Percentiles rank a stretch among this genome's conserved stretches.
phyloP scores from a whole-genome alignment of 345 rosid genomes.

The Mercurialis annua region DNA sequence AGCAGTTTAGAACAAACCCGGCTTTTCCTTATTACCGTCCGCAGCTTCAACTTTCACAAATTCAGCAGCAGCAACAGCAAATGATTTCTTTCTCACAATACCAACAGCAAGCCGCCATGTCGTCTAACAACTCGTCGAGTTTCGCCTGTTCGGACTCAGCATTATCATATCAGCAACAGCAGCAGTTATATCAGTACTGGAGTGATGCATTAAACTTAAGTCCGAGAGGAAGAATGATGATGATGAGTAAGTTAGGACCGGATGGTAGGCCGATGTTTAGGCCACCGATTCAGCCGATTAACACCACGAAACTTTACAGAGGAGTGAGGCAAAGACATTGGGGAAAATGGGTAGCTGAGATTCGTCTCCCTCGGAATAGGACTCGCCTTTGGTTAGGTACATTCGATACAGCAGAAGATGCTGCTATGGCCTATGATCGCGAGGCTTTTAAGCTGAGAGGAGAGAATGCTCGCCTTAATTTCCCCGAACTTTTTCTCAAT shows the following conservation, averaged over 20 bases:
- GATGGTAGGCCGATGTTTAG: conserved; percentile 51
- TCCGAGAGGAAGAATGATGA: conserved; percentile 75
- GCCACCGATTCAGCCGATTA: conserved; percentile 62
- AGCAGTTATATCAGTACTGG: conserved; percentile 61
- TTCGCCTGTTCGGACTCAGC: conserved; percentile 30
- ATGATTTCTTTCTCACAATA: conserved; percentile 76
- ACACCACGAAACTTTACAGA: conserved; percentile 76
- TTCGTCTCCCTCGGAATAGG: conserved; percentile 86
- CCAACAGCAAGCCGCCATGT: conserved; percentile 27
- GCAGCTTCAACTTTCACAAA: conserved; percentile 25
- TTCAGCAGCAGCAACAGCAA: conserved; percentile 29
- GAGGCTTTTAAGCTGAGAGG: conserved; percentile 87
- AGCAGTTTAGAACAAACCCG: conserved; percentile 31
- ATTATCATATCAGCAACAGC: conserved; percentile 38
- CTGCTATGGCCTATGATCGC: conserved; percentile 88
- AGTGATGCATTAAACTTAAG: conserved; percentile 57
- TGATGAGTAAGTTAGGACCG: conserved; percentile 66
- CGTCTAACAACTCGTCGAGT: conserved; percentile 29
- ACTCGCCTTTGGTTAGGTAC: conserved; percentile 96
- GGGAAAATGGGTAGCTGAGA: conserved; percentile 99
- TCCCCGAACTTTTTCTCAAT: conserved; percentile 72
- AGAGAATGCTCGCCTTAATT: conserved; percentile 81
- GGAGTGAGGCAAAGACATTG: conserved; percentile 95
- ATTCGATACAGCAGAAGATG: conserved; percentile 89
- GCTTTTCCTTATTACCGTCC: conserved; percentile 28